Percentiles rank a stretch among this genome's conserved stretches.
Evolutionary conservation across 2,329 filamentous ascomycete species (phyloP).

Genomic region (Tolypocladium tropicale): DNA sequence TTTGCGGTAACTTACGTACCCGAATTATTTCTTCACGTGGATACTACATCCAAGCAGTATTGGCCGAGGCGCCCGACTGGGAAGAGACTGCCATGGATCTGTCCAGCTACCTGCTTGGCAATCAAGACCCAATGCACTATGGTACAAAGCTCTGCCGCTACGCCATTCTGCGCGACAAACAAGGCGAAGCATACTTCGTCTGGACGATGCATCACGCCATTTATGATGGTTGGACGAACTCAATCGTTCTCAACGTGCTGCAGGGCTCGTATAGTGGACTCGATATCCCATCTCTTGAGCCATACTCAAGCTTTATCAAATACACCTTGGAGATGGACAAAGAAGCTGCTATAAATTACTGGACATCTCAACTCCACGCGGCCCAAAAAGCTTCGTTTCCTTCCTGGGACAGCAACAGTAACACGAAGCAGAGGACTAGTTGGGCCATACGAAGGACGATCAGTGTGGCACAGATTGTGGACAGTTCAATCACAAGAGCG

Average conservation of each 20-base stretch:
- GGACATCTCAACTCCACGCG: neutral
- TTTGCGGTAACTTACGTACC: slow-evolving; percentile 1
- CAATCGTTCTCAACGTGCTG: neutral
- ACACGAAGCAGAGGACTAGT: neutral
- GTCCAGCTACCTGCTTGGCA: neutral
- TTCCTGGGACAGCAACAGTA: no score
- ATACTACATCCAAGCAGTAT: neutral
- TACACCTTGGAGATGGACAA: neutral
- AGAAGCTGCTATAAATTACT: neutral
- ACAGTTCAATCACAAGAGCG: slow-evolving; percentile 4
- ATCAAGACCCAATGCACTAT: neutral
- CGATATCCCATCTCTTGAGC: slow-evolving; percentile 2
- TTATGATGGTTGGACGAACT: neutral
- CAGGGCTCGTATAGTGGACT: neutral
- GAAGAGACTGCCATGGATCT: neutral
- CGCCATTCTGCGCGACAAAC: neutral
- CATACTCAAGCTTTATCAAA: neutral
- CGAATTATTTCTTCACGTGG: slow-evolving; percentile 1
- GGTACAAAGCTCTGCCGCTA: neutral
- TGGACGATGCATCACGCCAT: neutral
- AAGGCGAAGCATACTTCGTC: neutral
- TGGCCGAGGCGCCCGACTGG: neutral
- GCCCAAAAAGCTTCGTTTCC: neutral
- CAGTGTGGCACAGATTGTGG: neutral
- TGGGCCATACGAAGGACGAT: neutral